Evolutionary conservation across 331 rosid species (phyloP), one percentile per base, ranked within the genome.

Genomic region (Pyrus hybrid): DNA sequence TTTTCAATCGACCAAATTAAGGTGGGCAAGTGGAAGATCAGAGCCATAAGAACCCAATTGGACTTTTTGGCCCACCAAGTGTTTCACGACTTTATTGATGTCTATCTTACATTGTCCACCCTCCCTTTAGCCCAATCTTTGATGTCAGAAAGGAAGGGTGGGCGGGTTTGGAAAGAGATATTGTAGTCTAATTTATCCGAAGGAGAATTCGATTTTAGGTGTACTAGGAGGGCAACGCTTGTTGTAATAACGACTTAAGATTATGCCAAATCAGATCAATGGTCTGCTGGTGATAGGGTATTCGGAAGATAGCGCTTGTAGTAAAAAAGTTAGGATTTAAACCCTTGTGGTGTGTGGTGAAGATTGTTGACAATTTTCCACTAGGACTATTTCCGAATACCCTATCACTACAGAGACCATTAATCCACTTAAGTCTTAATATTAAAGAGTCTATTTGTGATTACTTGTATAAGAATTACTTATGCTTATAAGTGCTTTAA

Each of bases 291-390:
- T 35, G 3, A 35, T 35, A 35, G 0, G 12, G 43, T 35, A 35
- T 35, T 35, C 13, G 43, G 1, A 35, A 9, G 0, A 35, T 35
- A 35, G 12, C 1, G 0, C 12, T 0, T 35, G 43, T 35, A 0
- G 12, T 35, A 35, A 35, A 35, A 35, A 35, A 2, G 43, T 35
- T 35, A 35, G 43, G 43, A 35, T 35, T 35, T 35, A 35, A 35
- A 9, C 4, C 4, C 4, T 35, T 35, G 4, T 9, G 43, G 43
- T 9, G 43, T 0, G 13, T 35, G 43, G 13, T 35, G 43, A 35
- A 8, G 0, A 35, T 35, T 35, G 43, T 35, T 35, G 43, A 35
- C 12, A 35, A 35, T 35, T 35, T 35, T 35, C 4, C 4, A 35
- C 43, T 0, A 0, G 12, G 1, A 35, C 43, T 35, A 35, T 8